Conservation (phyloP, 495 filamentous ascomycete genomes). For the Aspergillus conjunctus region DNA sequence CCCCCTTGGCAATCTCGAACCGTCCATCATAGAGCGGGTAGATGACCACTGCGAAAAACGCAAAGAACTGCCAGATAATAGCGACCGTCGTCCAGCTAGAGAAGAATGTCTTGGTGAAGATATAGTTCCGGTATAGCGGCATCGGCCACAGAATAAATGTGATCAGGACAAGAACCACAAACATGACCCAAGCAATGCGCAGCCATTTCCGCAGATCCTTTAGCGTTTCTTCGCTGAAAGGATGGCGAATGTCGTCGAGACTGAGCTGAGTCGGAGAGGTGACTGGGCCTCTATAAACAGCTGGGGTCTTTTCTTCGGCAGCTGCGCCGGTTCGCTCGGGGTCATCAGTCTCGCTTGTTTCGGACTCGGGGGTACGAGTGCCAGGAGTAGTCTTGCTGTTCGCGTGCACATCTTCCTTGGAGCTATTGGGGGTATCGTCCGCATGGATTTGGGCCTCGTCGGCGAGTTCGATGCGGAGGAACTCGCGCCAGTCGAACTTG, state of each 20-base stretch:
- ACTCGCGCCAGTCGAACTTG: conserved; percentile 52
- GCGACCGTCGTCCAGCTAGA: conserved; percentile 46
- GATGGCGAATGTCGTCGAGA: conserved; percentile 38
- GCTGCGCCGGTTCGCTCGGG: conserved; percentile 17
- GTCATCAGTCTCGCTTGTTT: conserved; percentile 17
- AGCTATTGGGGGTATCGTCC: neutral
- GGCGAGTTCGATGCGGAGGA: conserved; percentile 45
- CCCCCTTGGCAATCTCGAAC: conserved; percentile 27
- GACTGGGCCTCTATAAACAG: neutral
- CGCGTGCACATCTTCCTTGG: neutral
- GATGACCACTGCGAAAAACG: conserved; percentile 45
- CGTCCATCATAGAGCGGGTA: conserved; percentile 52
- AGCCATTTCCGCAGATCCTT: conserved; percentile 38
- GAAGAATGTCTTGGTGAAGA: conserved; percentile 51
- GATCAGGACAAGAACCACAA: conserved; percentile 41
- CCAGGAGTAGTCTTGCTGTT: conserved; percentile 9
- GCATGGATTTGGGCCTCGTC: conserved; percentile 29
- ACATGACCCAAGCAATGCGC: conserved; percentile 43
- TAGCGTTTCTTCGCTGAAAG: conserved; percentile 37
- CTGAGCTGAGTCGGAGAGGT: conserved; percentile 9
- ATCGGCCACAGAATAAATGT: conserved; percentile 48
- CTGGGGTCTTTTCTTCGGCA: conserved; percentile 11
- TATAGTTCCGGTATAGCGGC: conserved; percentile 47
- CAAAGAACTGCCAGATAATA: conserved; percentile 50
- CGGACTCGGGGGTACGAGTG: conserved; percentile 20